Conservation (phyloP, 2,329 filamentous ascomycete genomes). For the Periconia digitata region DNA sequence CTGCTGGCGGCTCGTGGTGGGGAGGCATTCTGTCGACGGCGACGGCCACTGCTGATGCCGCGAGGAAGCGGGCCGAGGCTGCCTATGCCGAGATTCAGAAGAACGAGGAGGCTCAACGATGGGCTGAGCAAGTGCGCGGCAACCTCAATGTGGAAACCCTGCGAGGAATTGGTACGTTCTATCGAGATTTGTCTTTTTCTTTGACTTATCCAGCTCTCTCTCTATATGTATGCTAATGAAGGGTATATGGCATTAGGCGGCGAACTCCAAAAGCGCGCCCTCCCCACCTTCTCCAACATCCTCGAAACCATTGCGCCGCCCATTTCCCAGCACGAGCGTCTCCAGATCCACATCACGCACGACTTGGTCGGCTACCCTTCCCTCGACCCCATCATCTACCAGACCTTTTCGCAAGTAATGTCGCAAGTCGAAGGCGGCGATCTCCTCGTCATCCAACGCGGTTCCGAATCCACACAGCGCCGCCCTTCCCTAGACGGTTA, state of each 20-base stretch:
- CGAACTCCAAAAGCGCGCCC: slow-evolving; percentile 67
- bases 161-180: slow-evolving; percentile 66
- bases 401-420: slow-evolving; percentile 94
- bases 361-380: slow-evolving; percentile 93
- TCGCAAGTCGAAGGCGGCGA: slow-evolving; percentile 98
- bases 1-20: slow-evolving; percentile 56
- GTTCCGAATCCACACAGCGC: slow-evolving; percentile 76
- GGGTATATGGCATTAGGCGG: slow-evolving; percentile 77
- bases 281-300: slow-evolving; percentile 93
- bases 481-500: slow-evolving; percentile 64
- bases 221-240: too few relatives aligned
- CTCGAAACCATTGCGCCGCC: slow-evolving; percentile 94
- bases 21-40: slow-evolving; percentile 77
- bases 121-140: slow-evolving; percentile 90
- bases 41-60: slow-evolving; percentile 75
- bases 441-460: slow-evolving; percentile 89
- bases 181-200: not conserved
- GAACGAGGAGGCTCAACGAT: slow-evolving; percentile 94
- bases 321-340: slow-evolving; percentile 93
- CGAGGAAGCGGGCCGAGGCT: slow-evolving; percentile 88
- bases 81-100: slow-evolving; percentile 93
- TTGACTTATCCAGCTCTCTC: not conserved
- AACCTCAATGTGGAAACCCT: slow-evolving; percentile 87
- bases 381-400: slow-evolving; percentile 88
- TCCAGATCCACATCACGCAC: slow-evolving; percentile 96